These are phyloP conservation scores for Nemophila menziesii DNA, from an alignment of 257 asterid species.

Conservation along the genomic window DNA sequence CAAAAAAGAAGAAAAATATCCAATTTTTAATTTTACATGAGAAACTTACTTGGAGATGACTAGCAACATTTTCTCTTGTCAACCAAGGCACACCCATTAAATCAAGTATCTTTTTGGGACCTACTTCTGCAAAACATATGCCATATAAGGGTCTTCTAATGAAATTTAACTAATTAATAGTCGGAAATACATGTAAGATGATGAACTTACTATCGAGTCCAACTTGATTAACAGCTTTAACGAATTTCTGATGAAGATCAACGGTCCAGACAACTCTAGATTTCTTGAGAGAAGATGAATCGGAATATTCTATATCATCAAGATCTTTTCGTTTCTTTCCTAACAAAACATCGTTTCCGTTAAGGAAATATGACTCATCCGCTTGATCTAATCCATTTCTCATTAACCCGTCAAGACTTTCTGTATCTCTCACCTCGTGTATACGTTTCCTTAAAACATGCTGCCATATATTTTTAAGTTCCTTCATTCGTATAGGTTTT, in stretches of 20 bases:
- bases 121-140: conserved; percentile 47
- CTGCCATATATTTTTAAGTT: conserved; percentile 80
- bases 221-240: conserved; percentile 49
- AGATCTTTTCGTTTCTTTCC: conserved; percentile 57
- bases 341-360: conserved; percentile 32
- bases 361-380: conserved; percentile 36
- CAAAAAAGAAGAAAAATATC: too few species aligned
- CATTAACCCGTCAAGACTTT: conserved; percentile 24
- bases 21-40: too few species aligned
- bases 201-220: conserved; percentile 54
- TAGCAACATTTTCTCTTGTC: conserved; percentile 84
- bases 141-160: conserved; percentile 1
- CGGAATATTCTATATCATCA: conserved; percentile 36
- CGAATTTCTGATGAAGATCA: conserved; percentile 64
- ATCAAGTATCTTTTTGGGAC: conserved; percentile 88
- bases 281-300: conserved; percentile 50
- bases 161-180: not conserved
- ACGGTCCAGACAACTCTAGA: conserved; percentile 69
- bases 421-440: conserved; percentile 37
- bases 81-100: conserved; percentile 84
- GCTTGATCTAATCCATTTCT: conserved; percentile 28
- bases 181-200: not conserved
- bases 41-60: conserved; percentile 73
- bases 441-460: conserved; percentile 62
- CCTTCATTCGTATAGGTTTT: conserved; percentile 67